These are phyloP conservation scores for Kalanchoe fedtschenkoi DNA, from an alignment of 164 flowering plant species.

Conservation along the genomic window DNA sequence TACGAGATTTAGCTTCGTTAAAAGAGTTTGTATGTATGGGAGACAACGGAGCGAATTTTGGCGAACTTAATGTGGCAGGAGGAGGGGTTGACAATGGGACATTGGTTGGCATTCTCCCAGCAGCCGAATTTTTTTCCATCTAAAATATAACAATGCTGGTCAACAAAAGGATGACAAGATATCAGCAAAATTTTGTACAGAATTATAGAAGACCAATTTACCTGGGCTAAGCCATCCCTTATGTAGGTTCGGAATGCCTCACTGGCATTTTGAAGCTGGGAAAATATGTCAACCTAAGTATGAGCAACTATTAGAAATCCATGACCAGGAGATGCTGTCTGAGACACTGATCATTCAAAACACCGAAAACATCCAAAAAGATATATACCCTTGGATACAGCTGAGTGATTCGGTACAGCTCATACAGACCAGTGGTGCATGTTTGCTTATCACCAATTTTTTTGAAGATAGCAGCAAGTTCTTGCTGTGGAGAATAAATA, in stretches of 20 bases:
- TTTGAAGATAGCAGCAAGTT: slow-evolving; percentile 95
- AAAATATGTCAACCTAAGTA: slow-evolving; percentile 84
- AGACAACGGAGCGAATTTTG: slow-evolving; percentile 68
- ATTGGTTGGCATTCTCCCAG: slow-evolving; percentile 90
- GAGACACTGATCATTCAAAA: not conserved
- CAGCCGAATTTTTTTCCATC: slow-evolving; percentile 98
- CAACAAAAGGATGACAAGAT: not conserved
- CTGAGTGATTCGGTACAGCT: slow-evolving; percentile 85
- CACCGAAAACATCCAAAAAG: not conserved
- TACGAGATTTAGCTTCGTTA: slow-evolving; percentile 35
- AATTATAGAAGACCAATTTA: slow-evolving; percentile 7
- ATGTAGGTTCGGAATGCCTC: slow-evolving; percentile 99
- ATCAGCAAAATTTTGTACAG: not conserved
- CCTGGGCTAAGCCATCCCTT: slow-evolving; percentile 94
- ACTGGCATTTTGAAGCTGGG: slow-evolving; percentile 99
- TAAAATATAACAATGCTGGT: slow-evolving; percentile 18
- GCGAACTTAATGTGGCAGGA: slow-evolving; percentile 59
- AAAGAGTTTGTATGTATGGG: slow-evolving; percentile 62
- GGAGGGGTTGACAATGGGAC: slow-evolving; percentile 91
- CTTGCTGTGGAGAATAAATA: slow-evolving; percentile 52
- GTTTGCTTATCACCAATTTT: slow-evolving; percentile 99
- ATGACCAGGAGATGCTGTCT: not conserved
- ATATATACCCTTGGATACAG: slow-evolving; percentile 78
- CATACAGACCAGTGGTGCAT: slow-evolving; percentile 83
- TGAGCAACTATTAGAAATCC: not conserved